Evolutionary conservation across 2,329 filamentous ascomycete species (phyloP).

Genomic region (Massarina eburnea): DNA sequence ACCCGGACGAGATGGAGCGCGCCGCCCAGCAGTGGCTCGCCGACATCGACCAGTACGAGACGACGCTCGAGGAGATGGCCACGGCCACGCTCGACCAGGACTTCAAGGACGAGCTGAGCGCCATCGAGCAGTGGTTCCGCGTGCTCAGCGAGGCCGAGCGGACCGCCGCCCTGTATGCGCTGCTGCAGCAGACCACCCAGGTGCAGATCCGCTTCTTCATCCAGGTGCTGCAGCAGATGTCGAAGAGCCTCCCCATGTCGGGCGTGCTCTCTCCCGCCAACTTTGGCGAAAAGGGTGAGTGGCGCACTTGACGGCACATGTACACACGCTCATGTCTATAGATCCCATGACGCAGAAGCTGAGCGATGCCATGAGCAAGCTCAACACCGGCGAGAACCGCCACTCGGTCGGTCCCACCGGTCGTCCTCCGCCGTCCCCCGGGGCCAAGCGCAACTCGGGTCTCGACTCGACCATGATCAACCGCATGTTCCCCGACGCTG

Average conservation of each 20-base stretch:
- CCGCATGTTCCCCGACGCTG: slow-evolving; percentile 98
- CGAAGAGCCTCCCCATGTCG: slow-evolving; percentile 96
- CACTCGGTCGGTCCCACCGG: slow-evolving; percentile 70
- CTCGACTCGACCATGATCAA: slow-evolving; percentile 92
- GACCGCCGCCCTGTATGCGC: slow-evolving; percentile 90
- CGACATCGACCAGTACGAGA: slow-evolving; percentile 98
- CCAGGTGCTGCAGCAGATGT: slow-evolving; percentile 98
- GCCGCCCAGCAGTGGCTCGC: slow-evolving; percentile 98
- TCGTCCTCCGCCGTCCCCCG: slow-evolving; percentile 74
- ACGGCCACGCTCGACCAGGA: slow-evolving; percentile 98
- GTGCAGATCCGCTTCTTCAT: slow-evolving; percentile 99
- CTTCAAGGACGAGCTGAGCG: slow-evolving; percentile 98
- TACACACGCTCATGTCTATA: slow-evolving; percentile 44
- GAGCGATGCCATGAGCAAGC: slow-evolving; percentile 94
- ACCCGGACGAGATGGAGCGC: slow-evolving; percentile 85
- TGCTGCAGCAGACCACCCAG: slow-evolving; percentile 97
- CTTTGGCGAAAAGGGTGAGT: slow-evolving; percentile 85
- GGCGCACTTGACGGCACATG: not conserved
- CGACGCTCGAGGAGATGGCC: slow-evolving; percentile 98
- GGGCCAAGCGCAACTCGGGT: slow-evolving; percentile 87
- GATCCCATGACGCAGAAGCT: slow-evolving; percentile 97
- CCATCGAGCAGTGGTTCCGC: slow-evolving; percentile 99
- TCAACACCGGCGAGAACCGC: slow-evolving; percentile 82
- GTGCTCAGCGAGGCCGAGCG: slow-evolving; percentile 95
- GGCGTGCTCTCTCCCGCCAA: slow-evolving; percentile 91